These are phyloP conservation scores for Knoxdaviesia proteae DNA, from an alignment of 2,329 filamentous ascomycete species.

Conservation along the genomic window DNA sequence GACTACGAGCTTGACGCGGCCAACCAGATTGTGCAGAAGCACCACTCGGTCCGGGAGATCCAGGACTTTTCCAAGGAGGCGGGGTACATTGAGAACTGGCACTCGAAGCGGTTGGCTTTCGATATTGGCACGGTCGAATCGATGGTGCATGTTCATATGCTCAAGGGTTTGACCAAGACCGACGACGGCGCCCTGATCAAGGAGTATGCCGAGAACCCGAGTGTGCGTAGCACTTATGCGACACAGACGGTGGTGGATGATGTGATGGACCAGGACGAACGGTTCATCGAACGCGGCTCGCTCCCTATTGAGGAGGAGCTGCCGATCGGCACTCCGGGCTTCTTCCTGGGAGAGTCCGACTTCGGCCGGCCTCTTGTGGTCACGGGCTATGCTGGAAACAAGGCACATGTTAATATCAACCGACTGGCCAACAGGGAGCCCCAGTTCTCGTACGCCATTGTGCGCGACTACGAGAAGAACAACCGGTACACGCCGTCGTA, in stretches of 20 bases:
- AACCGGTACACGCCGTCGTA: slow-evolving; percentile 74
- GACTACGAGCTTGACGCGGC: slow-evolving; percentile 56
- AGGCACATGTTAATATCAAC: slow-evolving; percentile 61
- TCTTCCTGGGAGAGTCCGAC: slow-evolving; percentile 85
- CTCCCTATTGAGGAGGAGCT: slow-evolving; percentile 83
- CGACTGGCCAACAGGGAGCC: slow-evolving; percentile 50
- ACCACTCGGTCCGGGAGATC: slow-evolving; percentile 58
- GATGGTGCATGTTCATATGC: slow-evolving; percentile 77
- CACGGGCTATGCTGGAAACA: slow-evolving; percentile 49
- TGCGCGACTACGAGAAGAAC: slow-evolving; percentile 43
- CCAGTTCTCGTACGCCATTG: slow-evolving; percentile 63
- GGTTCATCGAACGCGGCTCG: slow-evolving; percentile 81
- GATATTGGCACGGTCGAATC: slow-evolving; percentile 74
- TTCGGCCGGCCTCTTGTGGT: slow-evolving; percentile 84
- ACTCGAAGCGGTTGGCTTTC: slow-evolving; percentile 80
- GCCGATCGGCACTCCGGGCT: slow-evolving; percentile 59
- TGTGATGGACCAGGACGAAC: slow-evolving; percentile 74
- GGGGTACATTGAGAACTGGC: slow-evolving; percentile 61
- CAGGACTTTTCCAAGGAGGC: slow-evolving; percentile 72
- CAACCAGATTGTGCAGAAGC: slow-evolving; percentile 41
- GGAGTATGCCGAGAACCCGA: slow-evolving; percentile 71
- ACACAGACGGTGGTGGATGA: slow-evolving; percentile 77
- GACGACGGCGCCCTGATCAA: slow-evolving; percentile 83
- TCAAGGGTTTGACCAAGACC: slow-evolving; percentile 77
- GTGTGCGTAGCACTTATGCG: slow-evolving; percentile 78